These are phyloP conservation scores for Parastagonospora avenae DNA, from an alignment of 2,329 filamentous ascomycete genomes.

Conservation along the genomic window DNA sequence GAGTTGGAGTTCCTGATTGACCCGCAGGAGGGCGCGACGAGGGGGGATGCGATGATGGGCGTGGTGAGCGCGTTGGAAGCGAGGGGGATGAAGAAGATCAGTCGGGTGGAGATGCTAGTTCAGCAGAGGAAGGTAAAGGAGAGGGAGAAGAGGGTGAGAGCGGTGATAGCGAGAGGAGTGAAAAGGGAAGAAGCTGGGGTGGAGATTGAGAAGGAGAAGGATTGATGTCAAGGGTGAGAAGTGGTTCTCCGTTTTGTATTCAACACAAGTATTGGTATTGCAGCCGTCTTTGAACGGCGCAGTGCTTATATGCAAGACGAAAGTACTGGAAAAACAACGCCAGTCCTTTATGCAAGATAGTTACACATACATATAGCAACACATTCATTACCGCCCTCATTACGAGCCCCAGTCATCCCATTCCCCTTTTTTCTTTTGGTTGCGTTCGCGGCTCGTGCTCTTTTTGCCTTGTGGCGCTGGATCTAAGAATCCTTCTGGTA, in stretches of 20 bases:
- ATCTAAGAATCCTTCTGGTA: constrained; percentile 52
- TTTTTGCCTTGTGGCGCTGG: constrained; percentile 35
- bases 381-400: constrained; percentile 10
- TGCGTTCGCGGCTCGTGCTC: constrained; percentile 32
- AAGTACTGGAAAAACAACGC: constrained; percentile 4
- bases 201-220: no score
- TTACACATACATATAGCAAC: constrained; percentile 18
- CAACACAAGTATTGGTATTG: background rate
- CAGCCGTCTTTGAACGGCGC: background rate
- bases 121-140: no score
- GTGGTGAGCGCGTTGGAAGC: background rate
- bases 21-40: background rate
- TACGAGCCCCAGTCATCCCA: constrained; percentile 37
- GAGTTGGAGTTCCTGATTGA: no score
- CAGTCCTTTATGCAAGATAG: constrained; percentile 13
- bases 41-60: background rate
- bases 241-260: background rate
- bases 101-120: no score
- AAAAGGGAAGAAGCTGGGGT: no score
- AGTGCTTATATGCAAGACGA: background rate
- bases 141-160: no score
- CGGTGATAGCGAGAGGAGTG: no score
- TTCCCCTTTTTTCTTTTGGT: constrained; percentile 30
- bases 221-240: background rate
- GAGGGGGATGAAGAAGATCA: background rate